Conservation (phyloP, 139 green algal genomes). For the Penium margaritaceum region DNA sequence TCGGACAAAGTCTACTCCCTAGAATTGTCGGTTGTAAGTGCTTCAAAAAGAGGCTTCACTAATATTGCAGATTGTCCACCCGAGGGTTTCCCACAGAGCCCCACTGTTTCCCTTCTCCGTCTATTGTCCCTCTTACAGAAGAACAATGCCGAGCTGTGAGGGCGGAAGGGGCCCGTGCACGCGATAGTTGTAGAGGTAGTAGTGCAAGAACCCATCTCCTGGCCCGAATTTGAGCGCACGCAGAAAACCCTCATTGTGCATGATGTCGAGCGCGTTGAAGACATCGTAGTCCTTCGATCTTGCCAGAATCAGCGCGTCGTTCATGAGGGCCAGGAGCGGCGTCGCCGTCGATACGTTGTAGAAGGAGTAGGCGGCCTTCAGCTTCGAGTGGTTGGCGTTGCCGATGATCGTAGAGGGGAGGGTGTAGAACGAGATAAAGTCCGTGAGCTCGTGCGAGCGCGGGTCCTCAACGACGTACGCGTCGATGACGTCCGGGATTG, state of each 20-base stretch:
- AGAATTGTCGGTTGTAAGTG: too few relatives aligned
- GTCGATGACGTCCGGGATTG: slow-evolving; percentile 70
- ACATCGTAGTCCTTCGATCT: slow-evolving; percentile 77
- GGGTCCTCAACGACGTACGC: slow-evolving; percentile 76
- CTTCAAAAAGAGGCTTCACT: too few relatives aligned
- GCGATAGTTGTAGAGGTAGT: slow-evolving; percentile 98
- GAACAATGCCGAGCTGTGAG: slow-evolving; percentile 77
- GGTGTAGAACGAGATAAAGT: slow-evolving; percentile 90
- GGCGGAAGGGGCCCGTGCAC: slow-evolving; percentile 55
- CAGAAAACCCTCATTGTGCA: slow-evolving; percentile 65
- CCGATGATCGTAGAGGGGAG: slow-evolving; percentile 70
- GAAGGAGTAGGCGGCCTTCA: slow-evolving; percentile 91
- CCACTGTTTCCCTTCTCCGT: too few relatives aligned
- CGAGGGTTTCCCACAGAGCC: too few relatives aligned
- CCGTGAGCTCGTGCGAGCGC: slow-evolving; percentile 61
- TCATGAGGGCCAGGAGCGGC: slow-evolving; percentile 56
- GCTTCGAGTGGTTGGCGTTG: slow-evolving; percentile 69
- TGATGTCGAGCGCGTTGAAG: slow-evolving; percentile 94
- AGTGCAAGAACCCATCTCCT: slow-evolving; percentile 89
- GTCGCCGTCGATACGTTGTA: slow-evolving; percentile 70
- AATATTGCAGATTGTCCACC: too few relatives aligned
- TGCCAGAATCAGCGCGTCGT: slow-evolving; percentile 77
- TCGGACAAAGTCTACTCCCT: too few relatives aligned
- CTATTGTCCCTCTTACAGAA: slow-evolving; percentile 62
- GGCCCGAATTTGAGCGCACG: slow-evolving; percentile 94